Conservation (phyloP, 441 rosid species). For the Populus hybrid region DNA sequence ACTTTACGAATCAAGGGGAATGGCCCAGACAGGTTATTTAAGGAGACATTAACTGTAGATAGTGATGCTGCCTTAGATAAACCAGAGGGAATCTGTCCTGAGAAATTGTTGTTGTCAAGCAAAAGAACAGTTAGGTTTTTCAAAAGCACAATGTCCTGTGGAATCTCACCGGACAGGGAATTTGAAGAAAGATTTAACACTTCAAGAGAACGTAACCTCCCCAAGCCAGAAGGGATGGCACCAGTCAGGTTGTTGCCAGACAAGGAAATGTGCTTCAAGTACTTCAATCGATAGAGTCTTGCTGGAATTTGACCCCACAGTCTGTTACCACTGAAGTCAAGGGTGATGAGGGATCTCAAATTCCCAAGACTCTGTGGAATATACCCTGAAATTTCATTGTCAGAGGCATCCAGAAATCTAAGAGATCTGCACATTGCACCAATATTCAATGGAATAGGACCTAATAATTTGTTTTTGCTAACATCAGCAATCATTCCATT, state of each 20-base stretch:
- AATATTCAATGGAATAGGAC: constrained; percentile 39
- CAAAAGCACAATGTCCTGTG: constrained; percentile 33
- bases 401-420: constrained; percentile 46
- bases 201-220: constrained; percentile 31
- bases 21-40: constrained; percentile 39
- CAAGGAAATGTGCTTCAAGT: constrained; percentile 42
- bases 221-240: constrained; percentile 39
- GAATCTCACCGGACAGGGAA: constrained; percentile 45
- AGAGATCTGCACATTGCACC: constrained; percentile 45
- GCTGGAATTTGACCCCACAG: constrained; percentile 47
- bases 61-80: constrained; percentile 34
- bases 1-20: constrained; percentile 28
- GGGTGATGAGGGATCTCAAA: constrained; percentile 38
- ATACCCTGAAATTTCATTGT: constrained; percentile 44
- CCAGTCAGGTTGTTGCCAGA: constrained; percentile 47
- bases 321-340: constrained; percentile 46
- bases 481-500: constrained; percentile 40
- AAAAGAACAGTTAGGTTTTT: constrained; percentile 36
- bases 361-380: constrained; percentile 40
- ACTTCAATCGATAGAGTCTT: constrained; percentile 30
- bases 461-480: constrained; percentile 48
- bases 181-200: constrained; percentile 42
- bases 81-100: constrained; percentile 42
- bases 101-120: constrained; percentile 41
- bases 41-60: constrained; percentile 39